Base-by-base conservation (phyloP, 2,329 filamentous ascomycete species). In the Cercospora sp. region DNA sequence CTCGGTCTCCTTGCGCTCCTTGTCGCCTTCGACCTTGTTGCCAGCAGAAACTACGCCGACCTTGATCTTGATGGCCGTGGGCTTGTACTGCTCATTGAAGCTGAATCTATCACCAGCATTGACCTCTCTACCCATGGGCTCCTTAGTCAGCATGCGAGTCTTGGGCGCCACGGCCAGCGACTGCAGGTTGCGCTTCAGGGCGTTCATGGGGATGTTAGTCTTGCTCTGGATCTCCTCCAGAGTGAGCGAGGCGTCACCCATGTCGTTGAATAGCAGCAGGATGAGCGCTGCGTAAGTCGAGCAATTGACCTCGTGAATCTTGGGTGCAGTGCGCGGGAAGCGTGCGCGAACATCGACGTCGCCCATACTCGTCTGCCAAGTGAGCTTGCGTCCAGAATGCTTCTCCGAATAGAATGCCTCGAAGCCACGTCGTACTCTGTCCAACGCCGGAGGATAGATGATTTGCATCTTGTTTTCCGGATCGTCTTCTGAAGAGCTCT, bases 211-310 rank as follows among this genome's bases (percentile, higher is more conserved):
- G 30, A 98, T 96, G 72, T 90, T 91, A 0, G 94, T 97, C 72
- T 86, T 86, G 5, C 87, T 89, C 77, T 95, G 91, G 30, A 98
- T 95, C 70, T 97, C 92, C 65, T 95, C 91, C 66, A 85, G 88
- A 0, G 83, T 87, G 7, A 89, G 76, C 20, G 79, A 82, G 63
- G 84, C 78, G 31, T 81, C 83, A 0, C 81, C 73, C 0, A 96
- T 75, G 42, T 94, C 89, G 75, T 98, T 98, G 85, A 98, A 99
- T 0, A 97, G 87, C 55, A 96, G 79, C 20, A 99, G 81, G 26
- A 98, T 89, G 20, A 97, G 83, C 92, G 98, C 97, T 74, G 90
- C 93, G 77, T 95, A 95, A 0, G 95, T 98, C 1, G 93, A 91
- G 20, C 96, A 93, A 69, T 93, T 97, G 65, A 99, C 83, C 75